Percentiles rank a stretch among this genome's conserved stretches.
phyloP scores from a whole-genome alignment of 176 grass and related monocot genomes.

The Ananas comosus region DNA sequence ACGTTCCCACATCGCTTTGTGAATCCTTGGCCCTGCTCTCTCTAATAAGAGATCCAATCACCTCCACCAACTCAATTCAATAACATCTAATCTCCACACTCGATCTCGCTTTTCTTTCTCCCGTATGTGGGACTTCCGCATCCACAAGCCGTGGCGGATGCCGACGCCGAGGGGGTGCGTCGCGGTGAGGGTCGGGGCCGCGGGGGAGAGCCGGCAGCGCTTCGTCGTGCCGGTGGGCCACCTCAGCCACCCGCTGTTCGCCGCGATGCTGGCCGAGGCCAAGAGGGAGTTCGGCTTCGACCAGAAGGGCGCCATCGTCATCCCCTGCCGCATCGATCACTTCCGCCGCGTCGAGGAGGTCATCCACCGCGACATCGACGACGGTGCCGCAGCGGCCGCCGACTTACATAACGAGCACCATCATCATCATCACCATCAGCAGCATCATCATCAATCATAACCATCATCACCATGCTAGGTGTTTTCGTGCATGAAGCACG shows the following conservation, averaged over 20 bases:
- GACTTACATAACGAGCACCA: constrained; percentile 15
- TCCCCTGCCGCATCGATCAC: constrained; percentile 69
- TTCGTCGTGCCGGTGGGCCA: constrained; percentile 72
- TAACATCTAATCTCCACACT: neutral
- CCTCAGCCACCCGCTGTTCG: constrained; percentile 87
- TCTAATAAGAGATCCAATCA: constrained; percentile 15
- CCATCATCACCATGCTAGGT: constrained; percentile 29
- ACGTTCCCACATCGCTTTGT: constrained; percentile 32
- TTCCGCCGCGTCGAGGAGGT: constrained; percentile 54
- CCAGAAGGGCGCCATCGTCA: constrained; percentile 64
- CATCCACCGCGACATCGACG: constrained; percentile 46
- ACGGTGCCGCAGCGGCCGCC: neutral
- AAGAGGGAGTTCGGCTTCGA: constrained; percentile 75
- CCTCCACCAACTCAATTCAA: neutral
- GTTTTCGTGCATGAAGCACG: constrained; percentile 50
- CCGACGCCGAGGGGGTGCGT: constrained; percentile 68
- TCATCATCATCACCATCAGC: constrained; percentile 22
- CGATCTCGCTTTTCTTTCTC: neutral
- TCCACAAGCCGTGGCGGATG: neutral
- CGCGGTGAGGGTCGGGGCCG: constrained; percentile 52
- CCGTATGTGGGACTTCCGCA: neutral
- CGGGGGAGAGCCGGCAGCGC: constrained; percentile 59
- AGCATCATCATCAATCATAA: constrained; percentile 23
- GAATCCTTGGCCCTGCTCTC: constrained; percentile 42
- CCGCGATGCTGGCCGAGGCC: constrained; percentile 54